These are phyloP conservation scores for Penicillium goetzii DNA, from an alignment of 495 filamentous ascomycete species.

Conservation along the genomic window DNA sequence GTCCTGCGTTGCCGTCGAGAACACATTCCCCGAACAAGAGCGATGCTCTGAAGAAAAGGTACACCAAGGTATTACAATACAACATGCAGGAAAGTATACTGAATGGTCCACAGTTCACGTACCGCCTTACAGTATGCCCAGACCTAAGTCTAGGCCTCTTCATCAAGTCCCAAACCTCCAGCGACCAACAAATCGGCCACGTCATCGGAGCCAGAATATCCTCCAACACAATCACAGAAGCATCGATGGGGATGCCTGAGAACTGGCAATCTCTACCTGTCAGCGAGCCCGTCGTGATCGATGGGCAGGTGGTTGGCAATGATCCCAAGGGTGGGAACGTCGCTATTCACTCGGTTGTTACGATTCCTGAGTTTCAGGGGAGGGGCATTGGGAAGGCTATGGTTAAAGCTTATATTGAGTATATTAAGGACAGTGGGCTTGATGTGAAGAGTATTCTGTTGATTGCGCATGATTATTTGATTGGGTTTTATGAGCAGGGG, in stretches of 20 bases:
- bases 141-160: conserved; percentile 31
- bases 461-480: conserved; percentile 31
- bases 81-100: not conserved
- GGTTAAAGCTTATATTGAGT: conserved; percentile 27
- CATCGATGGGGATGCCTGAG: conserved; percentile 30
- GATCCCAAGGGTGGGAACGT: conserved; percentile 24
- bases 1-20: conserved; percentile 28
- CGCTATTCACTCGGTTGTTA: conserved; percentile 34
- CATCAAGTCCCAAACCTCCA: conserved; percentile 9
- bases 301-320: conserved; percentile 27
- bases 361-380: conserved; percentile 28
- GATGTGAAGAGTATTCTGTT: conserved; percentile 16
- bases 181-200: conserved; percentile 25
- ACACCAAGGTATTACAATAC: not conserved
- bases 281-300: not conserved
- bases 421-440: conserved; percentile 11
- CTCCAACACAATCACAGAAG: conserved; percentile 20
- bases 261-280: conserved; percentile 21
- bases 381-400: conserved; percentile 29
- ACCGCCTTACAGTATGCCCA: conserved; percentile 26
- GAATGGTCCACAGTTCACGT: conserved; percentile 22
- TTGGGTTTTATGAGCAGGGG: conserved; percentile 30
- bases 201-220: conserved; percentile 25
- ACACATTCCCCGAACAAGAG: conserved; percentile 28
- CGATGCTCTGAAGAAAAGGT: conserved; percentile 35